Evolutionary conservation across 176 grass and related monocot genomes (phyloP).

Genomic region (Musa schizocarpa): DNA sequence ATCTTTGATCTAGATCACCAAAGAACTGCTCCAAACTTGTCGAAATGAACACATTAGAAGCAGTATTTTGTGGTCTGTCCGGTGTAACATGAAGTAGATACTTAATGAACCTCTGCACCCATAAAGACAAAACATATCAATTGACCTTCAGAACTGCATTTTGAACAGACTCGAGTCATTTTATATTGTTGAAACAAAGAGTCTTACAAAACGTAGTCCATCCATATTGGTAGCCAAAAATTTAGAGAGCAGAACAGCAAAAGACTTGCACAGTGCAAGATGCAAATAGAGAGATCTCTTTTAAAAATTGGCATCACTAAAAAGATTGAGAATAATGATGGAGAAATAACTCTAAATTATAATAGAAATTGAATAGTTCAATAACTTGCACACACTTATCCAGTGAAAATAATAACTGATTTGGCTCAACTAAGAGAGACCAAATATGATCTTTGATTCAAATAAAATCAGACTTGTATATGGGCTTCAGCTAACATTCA

Average conservation of each 20-base stretch:
- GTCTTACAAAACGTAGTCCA: background rate
- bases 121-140: conserved; percentile 16
- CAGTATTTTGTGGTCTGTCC: conserved; percentile 38
- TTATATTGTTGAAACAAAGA: background rate
- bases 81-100: conserved; percentile 76
- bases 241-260: background rate
- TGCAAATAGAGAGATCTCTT: no score
- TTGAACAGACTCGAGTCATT: background rate
- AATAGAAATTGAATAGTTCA: no score
- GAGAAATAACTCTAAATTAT: no score
- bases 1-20: conserved; percentile 73
- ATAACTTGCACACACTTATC: no score
- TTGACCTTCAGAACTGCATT: background rate
- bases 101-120: conserved; percentile 89
- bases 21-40: conserved; percentile 87
- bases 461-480: no score
- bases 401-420: no score
- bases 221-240: background rate
- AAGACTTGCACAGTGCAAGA: no score
- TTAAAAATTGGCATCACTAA: no score
- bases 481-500: no score
- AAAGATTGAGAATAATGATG: no score
- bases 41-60: conserved; percentile 77
- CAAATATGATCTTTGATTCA: no score
- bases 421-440: no score